Evolutionary conservation across 1,284 basidiomycete species (phyloP).

Genomic region (Anthracocystis panici-leucophaei): DNA sequence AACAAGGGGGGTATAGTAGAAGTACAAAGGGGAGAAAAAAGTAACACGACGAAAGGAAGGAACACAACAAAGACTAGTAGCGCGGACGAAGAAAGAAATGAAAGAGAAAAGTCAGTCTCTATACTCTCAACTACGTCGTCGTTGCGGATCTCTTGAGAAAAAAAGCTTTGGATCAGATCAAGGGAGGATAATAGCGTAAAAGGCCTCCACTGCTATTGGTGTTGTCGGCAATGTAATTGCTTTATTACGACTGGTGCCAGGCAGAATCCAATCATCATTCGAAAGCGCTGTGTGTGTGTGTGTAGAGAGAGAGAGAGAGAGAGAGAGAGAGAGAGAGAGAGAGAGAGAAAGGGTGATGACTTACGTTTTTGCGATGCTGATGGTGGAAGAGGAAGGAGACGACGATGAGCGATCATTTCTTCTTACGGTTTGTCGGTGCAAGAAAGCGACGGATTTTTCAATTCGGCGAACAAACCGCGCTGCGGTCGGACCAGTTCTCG

Average conservation of each 20-base stretch:
- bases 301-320: background rate
- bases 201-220: conserved; percentile 52
- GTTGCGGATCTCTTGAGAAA: background rate
- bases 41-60: background rate
- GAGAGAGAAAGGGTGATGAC: background rate
- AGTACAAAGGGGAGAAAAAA: conserved; percentile 23
- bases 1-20: conserved; percentile 21
- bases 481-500: conserved; percentile 23
- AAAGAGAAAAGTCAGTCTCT: conserved; percentile 10
- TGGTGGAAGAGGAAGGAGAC: conserved; percentile 7
- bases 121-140: background rate
- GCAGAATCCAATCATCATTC: conserved; percentile 59
- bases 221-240: conserved; percentile 55
- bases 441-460: background rate
- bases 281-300: conserved; percentile 1
- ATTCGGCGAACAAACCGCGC: conserved; percentile 8
- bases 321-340: background rate
- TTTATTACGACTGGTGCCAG: conserved; percentile 60
- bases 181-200: conserved; percentile 59
- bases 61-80: background rate
- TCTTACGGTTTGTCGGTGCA: background rate
- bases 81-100: conserved; percentile 8
- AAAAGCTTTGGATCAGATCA: conserved; percentile 40
- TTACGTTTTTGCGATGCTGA: conserved; percentile 29
- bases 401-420: background rate